Conservation (phyloP, 2,329 filamentous ascomycete genomes). For the Aspergillus aculeatinus region DNA sequence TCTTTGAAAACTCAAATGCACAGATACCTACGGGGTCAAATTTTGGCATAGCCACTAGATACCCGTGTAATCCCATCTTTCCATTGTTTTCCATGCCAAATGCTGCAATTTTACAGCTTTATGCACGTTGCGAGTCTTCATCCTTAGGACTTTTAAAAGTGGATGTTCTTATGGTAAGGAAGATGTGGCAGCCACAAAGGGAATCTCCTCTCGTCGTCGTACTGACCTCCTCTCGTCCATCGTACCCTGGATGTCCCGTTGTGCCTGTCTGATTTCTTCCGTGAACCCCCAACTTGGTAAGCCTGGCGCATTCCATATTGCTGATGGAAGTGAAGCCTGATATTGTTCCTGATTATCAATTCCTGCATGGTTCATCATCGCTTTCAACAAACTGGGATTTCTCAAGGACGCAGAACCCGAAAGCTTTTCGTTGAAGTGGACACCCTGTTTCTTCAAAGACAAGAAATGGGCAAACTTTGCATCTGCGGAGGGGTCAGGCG, state of each 20-base stretch:
- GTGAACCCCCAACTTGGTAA: constrained; percentile 49
- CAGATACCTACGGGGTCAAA: not conserved
- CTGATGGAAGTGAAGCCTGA: constrained; percentile 47
- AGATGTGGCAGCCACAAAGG: constrained; percentile 39
- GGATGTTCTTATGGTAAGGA: not conserved
- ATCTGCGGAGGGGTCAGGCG: constrained; percentile 46
- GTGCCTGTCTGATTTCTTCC: constrained; percentile 45
- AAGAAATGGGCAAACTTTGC: constrained; percentile 62
- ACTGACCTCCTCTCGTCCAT: constrained; percentile 35
- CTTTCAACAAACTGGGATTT: constrained; percentile 58
- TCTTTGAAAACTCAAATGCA: not conserved
- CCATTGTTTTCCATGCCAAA: not conserved
- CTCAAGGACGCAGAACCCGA: constrained; percentile 57
- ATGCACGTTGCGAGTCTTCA: not conserved
- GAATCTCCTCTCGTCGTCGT: constrained; percentile 39
- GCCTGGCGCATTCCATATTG: constrained; percentile 41
- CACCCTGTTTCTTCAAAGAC: constrained; percentile 59
- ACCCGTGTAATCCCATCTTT: too few relatives aligned
- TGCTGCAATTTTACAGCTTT: not conserved
- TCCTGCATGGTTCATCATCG: constrained; percentile 59
- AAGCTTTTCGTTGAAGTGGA: constrained; percentile 65
- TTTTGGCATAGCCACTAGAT: too few relatives aligned
- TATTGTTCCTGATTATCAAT: constrained; percentile 56
- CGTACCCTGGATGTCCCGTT: constrained; percentile 39
- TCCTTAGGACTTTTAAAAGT: not conserved